phyloP scores from a whole-genome alignment of 805 yeast species.

The Zygoascus tannicola region DNA sequence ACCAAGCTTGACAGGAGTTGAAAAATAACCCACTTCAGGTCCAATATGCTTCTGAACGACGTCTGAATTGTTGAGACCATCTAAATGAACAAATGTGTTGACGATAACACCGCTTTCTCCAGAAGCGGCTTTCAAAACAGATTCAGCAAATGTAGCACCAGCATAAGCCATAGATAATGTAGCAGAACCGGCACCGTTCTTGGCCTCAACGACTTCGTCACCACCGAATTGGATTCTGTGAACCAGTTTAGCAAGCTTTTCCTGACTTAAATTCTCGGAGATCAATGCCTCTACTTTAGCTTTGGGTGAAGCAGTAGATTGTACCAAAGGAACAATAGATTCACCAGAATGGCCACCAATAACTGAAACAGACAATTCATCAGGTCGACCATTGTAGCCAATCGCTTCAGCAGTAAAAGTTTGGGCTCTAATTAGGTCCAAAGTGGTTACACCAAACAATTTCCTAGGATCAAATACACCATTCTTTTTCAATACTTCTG shows the following conservation, averaged over 20 bases:
- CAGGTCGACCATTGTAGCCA: constrained; percentile 33
- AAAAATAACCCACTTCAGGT: constrained; percentile 54
- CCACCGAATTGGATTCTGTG: constrained; percentile 94
- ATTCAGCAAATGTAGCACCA: constrained; percentile 70
- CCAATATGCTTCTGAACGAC: constrained; percentile 65
- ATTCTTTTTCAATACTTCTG: constrained; percentile 61
- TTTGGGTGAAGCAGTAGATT: constrained; percentile 32
- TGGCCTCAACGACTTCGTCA: constrained; percentile 93
- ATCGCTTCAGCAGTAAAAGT: constrained; percentile 57
- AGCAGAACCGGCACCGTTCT: constrained; percentile 91
- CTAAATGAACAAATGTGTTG: constrained; percentile 35
- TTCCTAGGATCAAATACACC: constrained; percentile 62
- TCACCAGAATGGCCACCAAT: constrained; percentile 95
- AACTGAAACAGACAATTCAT: constrained; percentile 53
- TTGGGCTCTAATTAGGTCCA: constrained; percentile 82
- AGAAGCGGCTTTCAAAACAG: constrained; percentile 35
- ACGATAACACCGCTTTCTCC: constrained; percentile 39
- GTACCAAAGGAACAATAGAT: constrained; percentile 78
- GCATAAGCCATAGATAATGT: constrained; percentile 95
- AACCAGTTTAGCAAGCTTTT: constrained; percentile 46
- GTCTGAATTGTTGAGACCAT: constrained; percentile 37
- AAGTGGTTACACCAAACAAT: constrained; percentile 81
- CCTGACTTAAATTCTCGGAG: constrained; percentile 21
- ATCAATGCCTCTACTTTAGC: constrained; percentile 20
- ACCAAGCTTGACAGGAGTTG: constrained; percentile 65